A percentile compares a stretch with the other conserved stretches of the same genome.
These are phyloP conservation scores for Diaporthe aspalathi DNA, from an alignment of 2,329 filamentous ascomycete species.

Conservation along the genomic window DNA sequence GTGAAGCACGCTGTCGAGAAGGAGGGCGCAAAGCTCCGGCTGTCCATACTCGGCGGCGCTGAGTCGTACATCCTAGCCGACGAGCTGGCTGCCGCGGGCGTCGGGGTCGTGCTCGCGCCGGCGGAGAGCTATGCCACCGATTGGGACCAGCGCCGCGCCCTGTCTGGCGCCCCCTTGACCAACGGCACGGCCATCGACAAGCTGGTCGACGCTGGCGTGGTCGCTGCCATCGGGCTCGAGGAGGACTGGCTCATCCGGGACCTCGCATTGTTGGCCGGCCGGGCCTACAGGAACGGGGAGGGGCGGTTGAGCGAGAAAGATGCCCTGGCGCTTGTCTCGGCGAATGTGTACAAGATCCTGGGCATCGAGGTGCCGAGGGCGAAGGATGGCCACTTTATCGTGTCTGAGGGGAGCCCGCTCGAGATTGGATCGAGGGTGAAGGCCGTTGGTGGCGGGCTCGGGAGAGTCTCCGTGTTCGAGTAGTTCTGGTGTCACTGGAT, in stretches of 20 bases:
- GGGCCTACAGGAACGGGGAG: slow-evolving; percentile 66
- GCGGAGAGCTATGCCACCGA: slow-evolving; percentile 63
- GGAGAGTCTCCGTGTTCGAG: slow-evolving; percentile 51
- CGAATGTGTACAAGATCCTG: slow-evolving; percentile 68
- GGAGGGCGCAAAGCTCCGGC: slow-evolving; percentile 52
- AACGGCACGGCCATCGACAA: slow-evolving; percentile 71
- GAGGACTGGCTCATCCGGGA: slow-evolving; percentile 74
- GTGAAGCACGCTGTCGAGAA: slow-evolving; percentile 68
- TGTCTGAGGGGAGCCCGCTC: slow-evolving; percentile 73
- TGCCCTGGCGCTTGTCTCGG: slow-evolving; percentile 67
- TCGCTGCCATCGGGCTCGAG: slow-evolving; percentile 66
- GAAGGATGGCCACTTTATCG: slow-evolving; percentile 63
- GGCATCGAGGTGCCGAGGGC: slow-evolving; percentile 54
- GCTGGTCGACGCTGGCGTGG: slow-evolving; percentile 69
- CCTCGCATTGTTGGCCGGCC: slow-evolving; percentile 69
- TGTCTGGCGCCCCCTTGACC: slow-evolving; percentile 73
- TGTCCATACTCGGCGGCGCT: slow-evolving; percentile 71
- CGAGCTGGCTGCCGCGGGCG: slow-evolving; percentile 66
- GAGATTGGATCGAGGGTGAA: slow-evolving; percentile 67
- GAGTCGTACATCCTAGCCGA: slow-evolving; percentile 70
- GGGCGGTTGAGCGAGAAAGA: slow-evolving; percentile 64
- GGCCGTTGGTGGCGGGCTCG: slow-evolving; percentile 61
- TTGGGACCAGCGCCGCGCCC: slow-evolving; percentile 72
- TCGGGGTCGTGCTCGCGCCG: slow-evolving; percentile 71
- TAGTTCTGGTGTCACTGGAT: neutral